phyloP scores from a whole-genome alignment of 305 asterid species.

The Solanum chacoense region DNA sequence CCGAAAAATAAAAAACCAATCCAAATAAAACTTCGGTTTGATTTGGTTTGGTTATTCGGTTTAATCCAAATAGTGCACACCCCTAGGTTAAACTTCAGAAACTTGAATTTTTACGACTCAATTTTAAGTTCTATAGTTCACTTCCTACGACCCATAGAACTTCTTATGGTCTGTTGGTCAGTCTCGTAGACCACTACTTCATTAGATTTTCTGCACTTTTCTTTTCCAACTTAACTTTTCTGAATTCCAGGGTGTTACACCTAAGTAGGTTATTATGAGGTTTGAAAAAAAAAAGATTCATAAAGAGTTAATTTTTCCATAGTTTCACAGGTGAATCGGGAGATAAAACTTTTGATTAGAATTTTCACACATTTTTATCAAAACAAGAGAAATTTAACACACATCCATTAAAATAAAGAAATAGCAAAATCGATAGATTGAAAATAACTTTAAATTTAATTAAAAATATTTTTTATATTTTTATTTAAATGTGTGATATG shows the following conservation, averaged over 20 bases:
- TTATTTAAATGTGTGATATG: neutral
- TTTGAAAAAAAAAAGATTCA: neutral
- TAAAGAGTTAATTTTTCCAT: neutral
- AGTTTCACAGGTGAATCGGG: neutral
- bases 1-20: no score
- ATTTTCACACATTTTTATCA: neutral
- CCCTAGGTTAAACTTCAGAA: neutral
- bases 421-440: neutral
- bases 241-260: neutral
- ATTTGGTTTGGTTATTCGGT: no score
- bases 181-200: neutral
- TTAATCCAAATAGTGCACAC: no score
- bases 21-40: no score
- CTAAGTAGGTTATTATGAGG: neutral
- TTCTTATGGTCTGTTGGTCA: neutral
- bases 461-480: no score
- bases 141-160: neutral
- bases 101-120: neutral
- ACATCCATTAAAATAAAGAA: neutral
- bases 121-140: neutral
- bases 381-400: neutral
- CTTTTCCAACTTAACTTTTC: neutral
- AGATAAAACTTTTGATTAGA: neutral
- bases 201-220: neutral
- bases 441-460: neutral